Evolutionary conservation across 352 stramenopile genomes (phyloP).

Genomic region (Aphanomyces astaci): DNA sequence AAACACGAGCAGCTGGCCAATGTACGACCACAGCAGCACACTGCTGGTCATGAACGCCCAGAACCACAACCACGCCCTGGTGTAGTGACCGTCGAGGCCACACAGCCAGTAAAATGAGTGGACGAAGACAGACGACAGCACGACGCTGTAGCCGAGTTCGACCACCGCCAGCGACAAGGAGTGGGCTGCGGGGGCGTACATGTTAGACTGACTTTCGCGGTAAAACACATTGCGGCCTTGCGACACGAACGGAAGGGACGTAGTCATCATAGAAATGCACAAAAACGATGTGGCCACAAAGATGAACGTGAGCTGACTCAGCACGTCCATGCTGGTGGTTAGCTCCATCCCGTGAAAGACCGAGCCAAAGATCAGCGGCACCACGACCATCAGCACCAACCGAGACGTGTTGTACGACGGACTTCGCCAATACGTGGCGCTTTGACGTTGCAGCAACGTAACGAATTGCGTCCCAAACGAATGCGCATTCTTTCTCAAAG

Average conservation of each 20-base stretch:
- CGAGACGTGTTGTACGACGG: conserved; percentile 37
- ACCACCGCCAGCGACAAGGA: conserved; percentile 53
- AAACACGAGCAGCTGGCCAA: conserved; percentile 62
- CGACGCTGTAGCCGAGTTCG: conserved; percentile 72
- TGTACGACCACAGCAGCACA: conserved; percentile 40
- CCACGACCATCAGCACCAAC: conserved; percentile 30
- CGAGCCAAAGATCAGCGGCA: conserved; percentile 42
- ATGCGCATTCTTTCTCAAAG: too few species aligned
- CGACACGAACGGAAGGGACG: conserved; percentile 61
- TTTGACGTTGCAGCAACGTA: conserved; percentile 6
- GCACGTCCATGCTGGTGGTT: conserved; percentile 35
- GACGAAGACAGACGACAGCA: conserved; percentile 40
- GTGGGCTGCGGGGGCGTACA: conserved; percentile 47
- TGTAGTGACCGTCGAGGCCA: conserved; percentile 46
- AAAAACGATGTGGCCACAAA: conserved; percentile 78
- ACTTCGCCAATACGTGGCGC: conserved; percentile 26
- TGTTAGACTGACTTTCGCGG: conserved; percentile 47
- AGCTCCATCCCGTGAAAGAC: too few species aligned
- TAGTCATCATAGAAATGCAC: conserved; percentile 53
- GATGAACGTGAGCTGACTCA: conserved; percentile 53
- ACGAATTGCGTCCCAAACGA: conserved; percentile 25
- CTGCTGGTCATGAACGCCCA: conserved; percentile 36
- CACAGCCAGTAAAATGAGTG: conserved; percentile 60
- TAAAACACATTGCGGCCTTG: conserved; percentile 67
- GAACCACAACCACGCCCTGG: conserved; percentile 31